Evolutionary conservation across 208 protist genomes (phyloP).

Genomic region (Crithidia mellificae): DNA sequence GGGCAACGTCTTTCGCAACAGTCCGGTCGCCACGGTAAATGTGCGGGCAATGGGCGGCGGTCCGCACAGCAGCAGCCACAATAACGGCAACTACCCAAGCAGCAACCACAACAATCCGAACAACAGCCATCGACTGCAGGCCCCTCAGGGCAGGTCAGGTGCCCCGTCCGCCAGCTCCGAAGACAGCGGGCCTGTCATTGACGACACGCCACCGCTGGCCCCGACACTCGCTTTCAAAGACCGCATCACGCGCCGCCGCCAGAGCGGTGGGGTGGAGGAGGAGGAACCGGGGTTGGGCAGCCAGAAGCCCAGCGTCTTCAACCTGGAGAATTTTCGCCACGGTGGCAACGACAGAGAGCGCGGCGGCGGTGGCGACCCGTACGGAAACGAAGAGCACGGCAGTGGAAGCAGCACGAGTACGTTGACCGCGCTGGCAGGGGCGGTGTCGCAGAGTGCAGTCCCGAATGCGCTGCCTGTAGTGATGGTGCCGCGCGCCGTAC

Average conservation of each 20-base stretch:
- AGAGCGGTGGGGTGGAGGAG: slow-evolving; percentile 6
- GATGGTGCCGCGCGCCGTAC: not conserved
- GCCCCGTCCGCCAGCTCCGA: slow-evolving; percentile 28
- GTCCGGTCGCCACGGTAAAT: not conserved
- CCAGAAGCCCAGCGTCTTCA: slow-evolving; percentile 21
- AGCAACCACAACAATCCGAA: no score
- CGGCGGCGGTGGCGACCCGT: no score
- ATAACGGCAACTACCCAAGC: no score
- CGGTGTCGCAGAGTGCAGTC: slow-evolving; percentile 6
- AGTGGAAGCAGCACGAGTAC: no score
- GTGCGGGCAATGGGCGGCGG: no score
- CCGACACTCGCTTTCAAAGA: slow-evolving; percentile 17
- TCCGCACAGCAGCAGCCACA: not conserved
- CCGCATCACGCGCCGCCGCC: slow-evolving; percentile 19
- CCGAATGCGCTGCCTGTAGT: slow-evolving; percentile 8
- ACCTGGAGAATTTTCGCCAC: slow-evolving; percentile 10
- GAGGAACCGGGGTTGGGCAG: not conserved
- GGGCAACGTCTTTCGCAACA: slow-evolving; percentile 16
- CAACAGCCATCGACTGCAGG: not conserved
- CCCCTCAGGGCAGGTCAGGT: not conserved
- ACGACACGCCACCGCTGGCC: slow-evolving; percentile 31
- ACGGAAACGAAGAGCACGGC: slow-evolving; percentile 12
- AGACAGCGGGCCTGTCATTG: slow-evolving; percentile 30
- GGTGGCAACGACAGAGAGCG: not conserved
- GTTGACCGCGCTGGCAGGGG: not conserved